Evolutionary conservation across 2,329 filamentous ascomycete species (phyloP).

Genomic region (Xylaria sp.): DNA sequence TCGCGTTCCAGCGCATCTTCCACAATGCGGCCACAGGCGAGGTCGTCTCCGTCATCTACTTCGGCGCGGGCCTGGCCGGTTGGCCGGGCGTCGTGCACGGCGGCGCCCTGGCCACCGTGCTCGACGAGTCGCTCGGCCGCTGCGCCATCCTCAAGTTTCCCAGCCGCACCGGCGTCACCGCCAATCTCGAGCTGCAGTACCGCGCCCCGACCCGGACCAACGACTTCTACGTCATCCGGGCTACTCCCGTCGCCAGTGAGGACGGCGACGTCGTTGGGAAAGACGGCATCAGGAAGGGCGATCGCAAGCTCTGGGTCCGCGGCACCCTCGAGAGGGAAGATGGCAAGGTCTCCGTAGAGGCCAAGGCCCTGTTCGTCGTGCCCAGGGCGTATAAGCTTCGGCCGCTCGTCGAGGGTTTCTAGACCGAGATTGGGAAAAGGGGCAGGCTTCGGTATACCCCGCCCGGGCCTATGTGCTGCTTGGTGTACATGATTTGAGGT

Average conservation of each 20-base stretch:
- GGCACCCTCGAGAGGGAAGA: conserved; percentile 65
- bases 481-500: background rate
- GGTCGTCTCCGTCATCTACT: conserved; percentile 71
- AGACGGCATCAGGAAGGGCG: conserved; percentile 47
- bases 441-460: too few species aligned
- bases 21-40: conserved; percentile 69
- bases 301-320: conserved; percentile 65
- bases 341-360: conserved; percentile 69
- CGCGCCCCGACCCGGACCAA: conserved; percentile 68
- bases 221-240: conserved; percentile 71
- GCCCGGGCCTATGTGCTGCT: too few species aligned
- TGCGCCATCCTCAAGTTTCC: conserved; percentile 64
- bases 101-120: conserved; percentile 73
- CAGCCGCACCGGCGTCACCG: conserved; percentile 63
- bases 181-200: conserved; percentile 71
- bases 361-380: conserved; percentile 68
- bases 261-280: conserved; percentile 44
- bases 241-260: conserved; percentile 54
- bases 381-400: conserved; percentile 60
- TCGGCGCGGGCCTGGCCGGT: conserved; percentile 72
- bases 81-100: conserved; percentile 81
- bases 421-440: conserved; percentile 25
- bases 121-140: conserved; percentile 76
- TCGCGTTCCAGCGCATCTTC: conserved; percentile 71
- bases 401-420: conserved; percentile 55